These are phyloP conservation scores for Colletotrichum sojae DNA, from an alignment of 2,329 filamentous ascomycete genomes.

Conservation along the genomic window DNA sequence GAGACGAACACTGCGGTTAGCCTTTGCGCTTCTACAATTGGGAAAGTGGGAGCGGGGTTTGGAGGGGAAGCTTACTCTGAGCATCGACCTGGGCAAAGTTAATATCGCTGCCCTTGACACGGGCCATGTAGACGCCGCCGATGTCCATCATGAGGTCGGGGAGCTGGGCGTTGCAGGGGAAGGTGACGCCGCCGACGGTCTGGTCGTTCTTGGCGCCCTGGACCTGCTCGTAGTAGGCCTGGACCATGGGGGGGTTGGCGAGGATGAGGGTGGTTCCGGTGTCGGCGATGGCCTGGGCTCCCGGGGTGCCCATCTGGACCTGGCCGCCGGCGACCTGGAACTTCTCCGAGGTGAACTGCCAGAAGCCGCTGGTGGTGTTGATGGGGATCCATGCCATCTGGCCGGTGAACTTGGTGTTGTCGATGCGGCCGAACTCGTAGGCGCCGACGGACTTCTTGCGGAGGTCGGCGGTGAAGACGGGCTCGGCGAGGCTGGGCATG, in stretches of 20 bases:
- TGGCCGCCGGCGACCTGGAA: constrained; percentile 67
- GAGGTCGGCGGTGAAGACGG: constrained; percentile 80
- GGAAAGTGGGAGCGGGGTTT: constrained; percentile 30
- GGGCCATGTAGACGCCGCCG: constrained; percentile 70
- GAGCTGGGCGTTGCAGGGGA: constrained; percentile 61
- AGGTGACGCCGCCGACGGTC: constrained; percentile 59
- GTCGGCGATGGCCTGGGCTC: constrained; percentile 67
- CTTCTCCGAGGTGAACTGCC: constrained; percentile 73
- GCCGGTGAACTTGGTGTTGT: constrained; percentile 74
- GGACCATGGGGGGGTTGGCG: constrained; percentile 66
- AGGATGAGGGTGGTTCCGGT: constrained; percentile 76
- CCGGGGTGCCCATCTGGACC: constrained; percentile 51
- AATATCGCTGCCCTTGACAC: constrained; percentile 66
- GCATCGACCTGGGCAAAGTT: constrained; percentile 66
- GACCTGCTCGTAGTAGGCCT: constrained; percentile 64
- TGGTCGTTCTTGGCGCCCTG: constrained; percentile 57
- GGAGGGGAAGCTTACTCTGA: constrained; percentile 59
- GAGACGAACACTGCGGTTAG: constrained; percentile 3
- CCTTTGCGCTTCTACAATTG: neutral
- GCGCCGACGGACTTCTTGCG: constrained; percentile 71
- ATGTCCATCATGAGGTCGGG: constrained; percentile 69
- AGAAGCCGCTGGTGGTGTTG: constrained; percentile 75
- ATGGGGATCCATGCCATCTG: constrained; percentile 73
- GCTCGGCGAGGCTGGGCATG: constrained; percentile 70
- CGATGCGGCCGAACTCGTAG: constrained; percentile 83